phyloP scores from a whole-genome alignment of 331 rosid genomes.

The Acacia concinna region DNA sequence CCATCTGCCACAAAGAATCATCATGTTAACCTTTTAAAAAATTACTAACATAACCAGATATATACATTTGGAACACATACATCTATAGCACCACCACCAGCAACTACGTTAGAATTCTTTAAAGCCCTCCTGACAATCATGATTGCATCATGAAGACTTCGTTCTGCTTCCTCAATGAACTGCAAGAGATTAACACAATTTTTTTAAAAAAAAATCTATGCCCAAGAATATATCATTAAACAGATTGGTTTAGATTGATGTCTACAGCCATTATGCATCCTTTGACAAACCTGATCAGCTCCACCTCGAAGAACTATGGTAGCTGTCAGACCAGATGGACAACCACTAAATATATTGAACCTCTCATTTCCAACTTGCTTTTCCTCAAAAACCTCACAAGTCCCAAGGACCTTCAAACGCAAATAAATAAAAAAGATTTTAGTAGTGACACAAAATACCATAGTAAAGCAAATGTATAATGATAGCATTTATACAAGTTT shows the following conservation, averaged over 20 bases:
- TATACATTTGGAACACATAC: constrained; percentile 45
- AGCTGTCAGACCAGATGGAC: constrained; percentile 92
- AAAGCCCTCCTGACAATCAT: constrained; percentile 99
- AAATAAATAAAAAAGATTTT: constrained; percentile 24
- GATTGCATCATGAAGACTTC: constrained; percentile 98
- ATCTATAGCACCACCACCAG: constrained; percentile 99
- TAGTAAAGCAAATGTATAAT: constrained; percentile 1
- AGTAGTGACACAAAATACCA: constrained; percentile 12
- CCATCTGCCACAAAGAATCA: constrained; percentile 75
- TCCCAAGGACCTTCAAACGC: constrained; percentile 86
- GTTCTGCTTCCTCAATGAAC: constrained; percentile 99
- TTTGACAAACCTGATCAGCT: constrained; percentile 83
- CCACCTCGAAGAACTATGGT: constrained; percentile 99
- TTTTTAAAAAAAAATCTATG: background rate
- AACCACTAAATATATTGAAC: constrained; percentile 91
- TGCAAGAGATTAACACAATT: constrained; percentile 37
- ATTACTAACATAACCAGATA: background rate
- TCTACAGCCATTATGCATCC: constrained; percentile 13
- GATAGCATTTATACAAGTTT: background rate
- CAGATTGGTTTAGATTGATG: background rate
- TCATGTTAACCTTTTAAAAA: background rate
- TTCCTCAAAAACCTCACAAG: constrained; percentile 92
- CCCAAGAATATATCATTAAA: constrained; percentile 21
- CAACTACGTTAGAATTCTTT: constrained; percentile 96
- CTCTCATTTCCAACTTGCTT: constrained; percentile 97